Evolutionary conservation across 169 alveolate genomes (phyloP), one percentile per base, ranked within the genome.

Genomic region (Plasmodium berghei): DNA sequence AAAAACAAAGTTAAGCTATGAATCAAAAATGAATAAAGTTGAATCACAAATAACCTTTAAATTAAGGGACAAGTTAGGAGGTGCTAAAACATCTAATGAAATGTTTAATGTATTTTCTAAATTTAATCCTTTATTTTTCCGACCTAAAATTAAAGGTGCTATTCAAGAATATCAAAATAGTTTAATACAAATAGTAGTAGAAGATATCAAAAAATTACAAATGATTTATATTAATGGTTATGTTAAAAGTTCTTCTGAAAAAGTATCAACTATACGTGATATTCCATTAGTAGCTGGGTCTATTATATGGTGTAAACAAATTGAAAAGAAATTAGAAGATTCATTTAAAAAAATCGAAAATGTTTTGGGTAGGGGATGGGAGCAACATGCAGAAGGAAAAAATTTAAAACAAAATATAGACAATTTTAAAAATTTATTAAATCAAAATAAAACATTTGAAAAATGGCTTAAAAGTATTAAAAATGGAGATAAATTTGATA

Each of bases 81-180:
- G 98, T 18, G 98, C 99, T 9, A 95, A 96, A 89, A 96, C 96
- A 55, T 97, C 99, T 9, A 96, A 97, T 64, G 99, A 98, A 89
- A 98, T 98, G 99, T 98, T 97, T 91, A 93, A 97, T 74, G 98
- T 97, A 46, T 97, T 98, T 91, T 96, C 98, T 28, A 95, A 97
- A 88, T 98, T 97, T 94, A 98, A 98, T 90, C 97, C 98, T 8
- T 94, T 98, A 46, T 98, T 98, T 90, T 95, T 95, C 90, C 92
- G 99, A 46, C 99, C 99, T 16, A 94, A 99, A 73, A 97, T 98
- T 85, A 94, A 97, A 77, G 98, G 98, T 46, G 99, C 99, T 9
- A 98, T 98, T 45, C 97, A 97, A 89, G 99, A 98, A 92, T 98
- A 98, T 91, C 99, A 98, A 94, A 95, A 98, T 20, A 93, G 97